Base-by-base conservation (phyloP, 164 flowering plant genomes). In the Chloranthus sessilifolius region DNA sequence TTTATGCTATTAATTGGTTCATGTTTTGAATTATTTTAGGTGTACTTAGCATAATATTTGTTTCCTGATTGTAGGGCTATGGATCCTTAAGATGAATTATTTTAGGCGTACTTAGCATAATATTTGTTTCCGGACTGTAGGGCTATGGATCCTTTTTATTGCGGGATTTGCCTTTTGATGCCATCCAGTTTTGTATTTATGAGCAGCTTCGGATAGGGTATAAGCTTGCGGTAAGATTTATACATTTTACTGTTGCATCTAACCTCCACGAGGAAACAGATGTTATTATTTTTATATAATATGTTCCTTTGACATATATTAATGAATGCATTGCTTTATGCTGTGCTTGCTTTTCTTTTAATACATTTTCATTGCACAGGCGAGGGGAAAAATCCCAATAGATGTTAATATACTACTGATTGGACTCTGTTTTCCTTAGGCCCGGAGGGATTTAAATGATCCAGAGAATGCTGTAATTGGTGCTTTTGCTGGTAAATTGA, bases 151-250 rank as follows among this genome's bases (percentile, higher is more conserved):
- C 99, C 4, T 89, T 94, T 58, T 61, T 94, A 53, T 53, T 94
- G 55, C 75, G 99, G 60, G 99, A 94, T 74, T 74, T 94, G 71
- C 99, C 99, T 17, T 94, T 94, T 67, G 97, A 94, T 61, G 99
- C 99, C 16, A 69, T 89, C 59, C 99, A 94, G 60, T 94, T 94
- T 65, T 94, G 99, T 66, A 60, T 94, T 38, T 94, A 94, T 65
- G 99, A 94, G 82, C 99, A 94, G 69, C 81, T 94, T 39, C 79
- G 95, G 51, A 58, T 94, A 25, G 99, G 96, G 41, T 94, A 86
- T 62, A 86, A 81, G 65, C 61, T 73, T 36, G 95, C 86, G 41
- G 98, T 92, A 75, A 82, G 75, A 55, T 47, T 47, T 15, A 2
- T 1, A 30, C 16, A 20, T 35, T 2, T 47, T 12, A 25, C 23